Evolutionary conservation across 169 alveolate species (phyloP), one percentile per base, ranked within the genome.

Genomic region (Plasmodium sp.): DNA sequence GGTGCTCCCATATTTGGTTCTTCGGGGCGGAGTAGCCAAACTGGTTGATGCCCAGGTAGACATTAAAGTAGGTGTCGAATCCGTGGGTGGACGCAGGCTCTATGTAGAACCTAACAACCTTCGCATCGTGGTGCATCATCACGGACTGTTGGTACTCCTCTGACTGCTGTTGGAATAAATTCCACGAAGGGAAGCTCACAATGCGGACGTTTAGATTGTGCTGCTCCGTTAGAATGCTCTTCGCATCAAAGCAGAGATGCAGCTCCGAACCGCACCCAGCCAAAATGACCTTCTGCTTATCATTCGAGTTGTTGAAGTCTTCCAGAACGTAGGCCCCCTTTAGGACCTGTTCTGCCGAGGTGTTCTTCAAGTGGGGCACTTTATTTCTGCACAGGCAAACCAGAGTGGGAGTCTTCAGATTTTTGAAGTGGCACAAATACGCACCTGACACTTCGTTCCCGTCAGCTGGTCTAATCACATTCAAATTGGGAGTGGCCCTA

Each of bases 101-200:
- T 31, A 93, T 82, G 74, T 90, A 90, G n/a, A 81, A 90, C 16
- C 94, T 58, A 27, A 90, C 86, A 33, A 81, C 27, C 14, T 85
- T 41, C 0, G 84, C 58, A 16, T 92, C 43, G 58, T 84, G 84
- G 54, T 90, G 95, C 90, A 91, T 90, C 84, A 94, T 45, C 67
- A 94, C 58, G 18, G 85, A 84, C n/a, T 62, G 45, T 91, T 90
- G 92, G 85, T 94, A 94, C 16, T 83, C 96, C 71, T 86, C 88
- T 14, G 95, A 56, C 93, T 97, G 98, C 58, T 94, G 95, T 58
- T 81, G 95, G 83, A 96, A 96, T 56, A 96, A 88, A 33, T 93
- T 96, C 98, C 98, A 97, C 82, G 97, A 96, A 22, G 97, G 97
- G 85, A 97, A 93, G 22, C 98, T 96, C 22, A 97, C 98, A 54